These are phyloP conservation scores for Lentinula guzmanii DNA, from an alignment of 768 basidiomycete genomes.

Conservation along the genomic window DNA sequence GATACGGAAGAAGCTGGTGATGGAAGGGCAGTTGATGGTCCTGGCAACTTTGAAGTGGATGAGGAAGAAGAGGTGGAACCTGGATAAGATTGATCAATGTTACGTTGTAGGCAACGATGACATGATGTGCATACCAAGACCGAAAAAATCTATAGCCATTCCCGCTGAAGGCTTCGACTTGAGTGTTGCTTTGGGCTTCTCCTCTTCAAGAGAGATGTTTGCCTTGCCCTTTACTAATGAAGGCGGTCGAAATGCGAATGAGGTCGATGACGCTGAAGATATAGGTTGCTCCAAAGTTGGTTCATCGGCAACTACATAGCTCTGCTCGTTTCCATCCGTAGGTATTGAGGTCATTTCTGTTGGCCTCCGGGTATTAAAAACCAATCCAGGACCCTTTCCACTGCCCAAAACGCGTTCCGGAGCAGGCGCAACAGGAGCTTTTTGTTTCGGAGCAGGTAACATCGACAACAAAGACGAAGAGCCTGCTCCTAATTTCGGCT, in stretches of 20 bases:
- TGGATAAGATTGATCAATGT: slow-evolving; percentile 13
- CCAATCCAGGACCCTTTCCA: slow-evolving; percentile 54
- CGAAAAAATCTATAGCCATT: slow-evolving; percentile 61
- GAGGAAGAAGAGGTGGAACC: slow-evolving; percentile 13
- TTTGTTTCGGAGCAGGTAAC: slow-evolving; percentile 70
- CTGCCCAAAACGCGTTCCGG: slow-evolving; percentile 58
- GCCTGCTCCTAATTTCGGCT: slow-evolving; percentile 49
- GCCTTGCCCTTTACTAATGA: slow-evolving; percentile 54
- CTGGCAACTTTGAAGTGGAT: slow-evolving; percentile 15
- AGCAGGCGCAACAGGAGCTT: slow-evolving; percentile 29
- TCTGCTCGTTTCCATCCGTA: background rate
- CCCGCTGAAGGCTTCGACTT: slow-evolving; percentile 9
- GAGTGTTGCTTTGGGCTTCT: slow-evolving; percentile 12
- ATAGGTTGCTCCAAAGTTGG: slow-evolving; percentile 18
- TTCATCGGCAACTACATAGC: background rate
- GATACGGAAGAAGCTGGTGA: slow-evolving; percentile 18
- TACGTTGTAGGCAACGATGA: background rate
- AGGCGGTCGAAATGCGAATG: slow-evolving; percentile 51
- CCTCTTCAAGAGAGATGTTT: slow-evolving; percentile 51
- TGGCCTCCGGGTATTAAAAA: slow-evolving; percentile 38
- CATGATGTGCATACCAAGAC: slow-evolving; percentile 39
- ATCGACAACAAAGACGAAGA: slow-evolving; percentile 61
- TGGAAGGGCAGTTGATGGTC: background rate
- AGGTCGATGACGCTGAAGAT: slow-evolving; percentile 17
- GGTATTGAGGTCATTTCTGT: background rate